phyloP scores from a whole-genome alignment of 2,329 filamentous ascomycete species.

The Thermochaetoides dissita region DNA sequence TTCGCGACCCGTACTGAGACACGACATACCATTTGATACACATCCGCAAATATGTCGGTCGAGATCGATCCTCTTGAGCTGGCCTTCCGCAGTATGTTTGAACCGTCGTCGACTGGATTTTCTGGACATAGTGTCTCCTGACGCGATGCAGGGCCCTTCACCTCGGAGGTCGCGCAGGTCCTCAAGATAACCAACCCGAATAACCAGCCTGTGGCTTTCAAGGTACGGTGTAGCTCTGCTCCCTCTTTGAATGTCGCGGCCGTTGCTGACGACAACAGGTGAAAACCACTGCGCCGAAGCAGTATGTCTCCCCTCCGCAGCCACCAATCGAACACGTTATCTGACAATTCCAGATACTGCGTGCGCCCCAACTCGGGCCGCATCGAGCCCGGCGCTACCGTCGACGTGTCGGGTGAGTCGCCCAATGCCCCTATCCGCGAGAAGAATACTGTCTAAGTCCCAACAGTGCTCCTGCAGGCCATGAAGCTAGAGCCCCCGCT shows the following conservation, averaged over 20 bases:
- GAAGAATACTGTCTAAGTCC: conserved; percentile 15
- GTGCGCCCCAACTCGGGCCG: conserved; percentile 93
- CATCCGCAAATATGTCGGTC: conserved; percentile 62
- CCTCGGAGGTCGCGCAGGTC: conserved; percentile 49
- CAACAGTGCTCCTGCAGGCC: conserved; percentile 76
- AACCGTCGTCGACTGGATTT: neutral
- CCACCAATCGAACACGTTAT: neutral
- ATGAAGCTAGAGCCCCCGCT: conserved; percentile 89
- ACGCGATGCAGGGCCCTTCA: conserved; percentile 44
- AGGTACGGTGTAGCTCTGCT: conserved; percentile 32
- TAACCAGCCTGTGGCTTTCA: conserved; percentile 51
- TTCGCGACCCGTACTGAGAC: too few relatives aligned
- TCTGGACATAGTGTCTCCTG: conserved; percentile 5
- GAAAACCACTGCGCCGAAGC: conserved; percentile 97
- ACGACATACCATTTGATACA: neutral
- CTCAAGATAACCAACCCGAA: conserved; percentile 53
- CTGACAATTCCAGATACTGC: conserved; percentile 59
- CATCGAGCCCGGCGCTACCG: conserved; percentile 77
- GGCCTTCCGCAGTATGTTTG: conserved; percentile 71
- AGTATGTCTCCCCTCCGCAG: conserved; percentile 42
- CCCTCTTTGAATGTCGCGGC: conserved; percentile 6
- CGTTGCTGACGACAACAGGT: conserved; percentile 45
- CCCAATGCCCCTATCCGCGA: neutral
- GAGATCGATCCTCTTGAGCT: conserved; percentile 86
- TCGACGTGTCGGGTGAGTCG: conserved; percentile 76